These are phyloP conservation scores for Colletotrichum navitas DNA, from an alignment of 2,329 filamentous ascomycete species.

Conservation along the genomic window DNA sequence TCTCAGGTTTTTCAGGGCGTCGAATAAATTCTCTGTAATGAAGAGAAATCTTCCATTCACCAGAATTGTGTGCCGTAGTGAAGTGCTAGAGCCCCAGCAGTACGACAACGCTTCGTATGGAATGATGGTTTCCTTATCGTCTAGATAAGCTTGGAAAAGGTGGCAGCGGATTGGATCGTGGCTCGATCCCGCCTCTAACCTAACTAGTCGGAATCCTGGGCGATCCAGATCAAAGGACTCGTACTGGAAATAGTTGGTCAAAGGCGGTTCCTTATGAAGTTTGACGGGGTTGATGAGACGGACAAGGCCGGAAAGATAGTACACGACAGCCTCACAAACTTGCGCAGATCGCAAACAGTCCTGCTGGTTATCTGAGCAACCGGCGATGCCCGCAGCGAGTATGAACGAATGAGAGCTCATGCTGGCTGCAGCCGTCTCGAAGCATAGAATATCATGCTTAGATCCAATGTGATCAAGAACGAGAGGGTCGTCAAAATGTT, in stretches of 20 bases:
- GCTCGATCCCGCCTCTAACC: neutral
- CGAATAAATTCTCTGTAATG: neutral
- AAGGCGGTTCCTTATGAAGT: neutral
- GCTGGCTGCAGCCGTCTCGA: neutral
- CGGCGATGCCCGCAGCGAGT: neutral
- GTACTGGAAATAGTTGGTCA: neutral
- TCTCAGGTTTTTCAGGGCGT: neutral
- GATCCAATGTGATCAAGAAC: neutral
- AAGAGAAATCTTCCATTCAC: neutral
- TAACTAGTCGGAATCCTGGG: neutral
- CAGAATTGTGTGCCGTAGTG: neutral
- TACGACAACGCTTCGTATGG: constrained; percentile 4
- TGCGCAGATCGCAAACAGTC: neutral
- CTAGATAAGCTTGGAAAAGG: neutral
- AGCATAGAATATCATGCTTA: neutral
- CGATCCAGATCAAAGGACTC: neutral
- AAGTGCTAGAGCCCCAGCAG: neutral
- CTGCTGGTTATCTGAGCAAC: neutral
- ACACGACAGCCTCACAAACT: neutral
- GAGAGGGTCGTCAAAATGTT: neutral
- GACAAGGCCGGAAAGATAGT: neutral
- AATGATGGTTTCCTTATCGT: neutral
- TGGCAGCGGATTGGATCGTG: neutral
- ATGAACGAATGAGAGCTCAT: neutral
- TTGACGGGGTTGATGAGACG: neutral